Evolutionary conservation across 2,329 filamentous ascomycete species (phyloP).

Genomic region (Coniochaeta sp.): DNA sequence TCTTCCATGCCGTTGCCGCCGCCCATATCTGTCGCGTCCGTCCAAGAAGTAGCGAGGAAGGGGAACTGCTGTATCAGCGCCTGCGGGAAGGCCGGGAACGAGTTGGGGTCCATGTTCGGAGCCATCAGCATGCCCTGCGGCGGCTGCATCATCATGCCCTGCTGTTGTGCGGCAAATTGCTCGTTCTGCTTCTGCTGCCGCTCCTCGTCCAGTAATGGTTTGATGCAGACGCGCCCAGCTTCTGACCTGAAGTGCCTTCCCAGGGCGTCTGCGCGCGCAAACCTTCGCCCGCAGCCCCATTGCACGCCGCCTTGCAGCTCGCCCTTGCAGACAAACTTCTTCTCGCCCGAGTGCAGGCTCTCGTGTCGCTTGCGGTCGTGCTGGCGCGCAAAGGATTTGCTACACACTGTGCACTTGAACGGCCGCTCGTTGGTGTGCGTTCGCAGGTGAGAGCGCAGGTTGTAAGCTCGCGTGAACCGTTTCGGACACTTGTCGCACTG

Average conservation of each 20-base stretch:
- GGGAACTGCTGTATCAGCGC: conserved; percentile 89
- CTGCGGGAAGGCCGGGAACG: conserved; percentile 65
- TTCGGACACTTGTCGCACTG: conserved; percentile 92
- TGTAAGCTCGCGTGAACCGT: conserved; percentile 93
- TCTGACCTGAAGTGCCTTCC: conserved; percentile 94
- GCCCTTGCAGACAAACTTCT: conserved; percentile 96
- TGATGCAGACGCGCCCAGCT: conserved; percentile 92
- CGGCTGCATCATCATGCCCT: conserved; percentile 53
- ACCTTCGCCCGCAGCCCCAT: conserved; percentile 91
- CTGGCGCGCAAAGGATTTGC: conserved; percentile 94
- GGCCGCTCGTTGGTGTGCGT: conserved; percentile 97
- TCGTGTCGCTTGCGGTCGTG: conserved; percentile 97
- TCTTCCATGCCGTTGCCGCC: conserved; percentile 68
- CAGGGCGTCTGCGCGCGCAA: conserved; percentile 90
- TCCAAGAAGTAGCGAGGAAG: conserved; percentile 77
- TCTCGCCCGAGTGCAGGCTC: conserved; percentile 91
- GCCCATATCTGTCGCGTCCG: conserved; percentile 60
- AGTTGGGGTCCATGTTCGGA: conserved; percentile 52
- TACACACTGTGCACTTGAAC: conserved; percentile 94
- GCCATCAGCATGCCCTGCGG: conserved; percentile 51
- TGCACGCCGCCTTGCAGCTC: conserved; percentile 74
- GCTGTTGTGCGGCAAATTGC: conserved; percentile 58
- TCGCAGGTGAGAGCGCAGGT: conserved; percentile 86
- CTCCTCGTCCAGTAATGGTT: conserved; percentile 93
- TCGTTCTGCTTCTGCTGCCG: conserved; percentile 66